Base-by-base conservation (phyloP, 345 rosid species). In the Raphanus sativus region DNA sequence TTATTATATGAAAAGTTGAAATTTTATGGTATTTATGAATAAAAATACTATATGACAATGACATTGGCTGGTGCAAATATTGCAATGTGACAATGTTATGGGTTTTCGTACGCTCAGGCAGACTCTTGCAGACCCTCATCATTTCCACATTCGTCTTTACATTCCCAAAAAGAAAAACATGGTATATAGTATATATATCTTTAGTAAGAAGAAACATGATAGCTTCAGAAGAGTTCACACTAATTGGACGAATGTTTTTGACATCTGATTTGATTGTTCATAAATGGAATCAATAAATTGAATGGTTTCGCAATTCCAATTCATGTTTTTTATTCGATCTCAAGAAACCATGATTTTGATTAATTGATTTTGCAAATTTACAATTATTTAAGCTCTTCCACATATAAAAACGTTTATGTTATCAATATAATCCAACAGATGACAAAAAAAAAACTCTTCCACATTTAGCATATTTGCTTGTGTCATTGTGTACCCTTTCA, bases 31-130 rank as follows among this genome's bases (percentile, higher is more conserved):
- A 45, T 60, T 32, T 48, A 77, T 13, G 30, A 17, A 30, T 25
- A 15, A n/a, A 29, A 55, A 21, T 9, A 62, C 2, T 28, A 28
- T 69, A 50, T 67, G 64, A 60, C 55, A 76, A 68, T 74, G 67
- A 55, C 62, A 69, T 65, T 64, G 68, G 71, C 63, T 68, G 65
- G 33, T 63, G 75, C 79, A 48, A 48, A 48, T 84, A 82, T 82
- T 80, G 58, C 76, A 86, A 85, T 84, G 91, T 86, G 89, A 86
- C 77, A 83, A 73, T 74, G 91, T 84, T 83, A 88, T 90, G 94
- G 92, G 87, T 75, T 33, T 78, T 85, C 68, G 84, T 67, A 75
- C 79, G 58, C 63, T n/a, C 42, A 38, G 79, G 79, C 77, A 78
- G 84, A 34, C 36, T 36, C 64, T 65, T 58, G 77, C 77, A 63